phyloP scores from a whole-genome alignment of 2,329 filamentous ascomycete species.

The Penicillium sp. region DNA sequence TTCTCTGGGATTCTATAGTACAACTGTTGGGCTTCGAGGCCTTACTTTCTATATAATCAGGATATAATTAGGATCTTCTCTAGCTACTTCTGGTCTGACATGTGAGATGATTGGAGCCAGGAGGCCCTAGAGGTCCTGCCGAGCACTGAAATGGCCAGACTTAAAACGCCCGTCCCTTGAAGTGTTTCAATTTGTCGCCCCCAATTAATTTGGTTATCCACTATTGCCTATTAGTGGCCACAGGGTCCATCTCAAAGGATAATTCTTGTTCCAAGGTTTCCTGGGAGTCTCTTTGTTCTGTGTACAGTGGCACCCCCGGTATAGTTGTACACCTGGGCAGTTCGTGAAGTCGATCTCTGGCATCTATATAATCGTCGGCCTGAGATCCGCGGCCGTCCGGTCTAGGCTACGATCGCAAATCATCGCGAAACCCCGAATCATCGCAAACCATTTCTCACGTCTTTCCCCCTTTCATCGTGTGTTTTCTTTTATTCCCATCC shows the following conservation, averaged over 20 bases:
- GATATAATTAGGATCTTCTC: neutral
- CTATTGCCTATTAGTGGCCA: conserved; percentile 12
- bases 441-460: neutral
- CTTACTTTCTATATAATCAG: neutral
- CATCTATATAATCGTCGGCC: neutral
- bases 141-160: neutral
- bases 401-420: neutral
- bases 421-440: no score
- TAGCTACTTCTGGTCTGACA: neutral
- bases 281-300: neutral
- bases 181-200: conserved; percentile 18
- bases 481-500: neutral
- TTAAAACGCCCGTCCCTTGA: conserved; percentile 10
- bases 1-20: neutral
- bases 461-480: neutral
- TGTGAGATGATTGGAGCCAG: neutral
- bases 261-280: neutral
- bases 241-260: conserved; percentile 4
- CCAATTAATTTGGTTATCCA: conserved; percentile 21
- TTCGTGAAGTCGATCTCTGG: neutral
- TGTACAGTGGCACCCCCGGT: neutral
- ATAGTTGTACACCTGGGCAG: no score
- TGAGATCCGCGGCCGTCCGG: conserved; percentile 1
- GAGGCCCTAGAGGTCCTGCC: neutral
- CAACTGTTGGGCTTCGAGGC: neutral